Percentiles rank a stretch among this genome's conserved stretches.
Evolutionary conservation across 1,139 yeast genomes (phyloP).

Genomic region (Yamadazyma dushanensis): DNA sequence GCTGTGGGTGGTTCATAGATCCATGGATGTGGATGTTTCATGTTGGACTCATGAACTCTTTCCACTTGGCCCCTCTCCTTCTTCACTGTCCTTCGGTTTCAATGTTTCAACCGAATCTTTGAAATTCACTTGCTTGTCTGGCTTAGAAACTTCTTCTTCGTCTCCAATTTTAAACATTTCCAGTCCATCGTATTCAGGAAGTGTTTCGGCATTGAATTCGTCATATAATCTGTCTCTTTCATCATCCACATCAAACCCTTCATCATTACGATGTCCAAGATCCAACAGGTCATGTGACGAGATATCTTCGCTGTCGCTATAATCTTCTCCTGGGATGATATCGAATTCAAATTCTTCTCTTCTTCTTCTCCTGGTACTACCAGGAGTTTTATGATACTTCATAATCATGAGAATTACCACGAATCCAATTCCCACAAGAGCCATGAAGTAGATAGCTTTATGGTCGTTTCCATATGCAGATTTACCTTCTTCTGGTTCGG

Average conservation of each 20-base stretch:
- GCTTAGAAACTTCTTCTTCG: slow-evolving; percentile 26
- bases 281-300: slow-evolving; percentile 29
- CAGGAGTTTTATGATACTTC: slow-evolving; percentile 52
- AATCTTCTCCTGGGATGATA: slow-evolving; percentile 70
- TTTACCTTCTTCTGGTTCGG: slow-evolving; percentile 28
- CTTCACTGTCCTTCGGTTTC: neutral
- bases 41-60: no score
- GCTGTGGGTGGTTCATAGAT: no score
- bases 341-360: slow-evolving; percentile 80
- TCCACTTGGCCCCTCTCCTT: no score
- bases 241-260: slow-evolving; percentile 14
- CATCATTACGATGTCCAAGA: slow-evolving; percentile 25
- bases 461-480: slow-evolving; percentile 36
- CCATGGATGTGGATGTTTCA: no score
- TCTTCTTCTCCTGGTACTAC: slow-evolving; percentile 49
- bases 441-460: slow-evolving; percentile 60
- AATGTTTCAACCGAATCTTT: slow-evolving; percentile 7
- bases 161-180: slow-evolving; percentile 46
- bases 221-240: slow-evolving; percentile 45
- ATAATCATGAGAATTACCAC: slow-evolving; percentile 52
- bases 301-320: slow-evolving; percentile 32
- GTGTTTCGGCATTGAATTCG: slow-evolving; percentile 37
- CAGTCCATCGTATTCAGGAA: slow-evolving; percentile 42
- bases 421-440: slow-evolving; percentile 61
- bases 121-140: slow-evolving; percentile 9